Evolutionary conservation across 2,329 filamentous ascomycete genomes (phyloP).

Genomic region (Apiospora arundinis): DNA sequence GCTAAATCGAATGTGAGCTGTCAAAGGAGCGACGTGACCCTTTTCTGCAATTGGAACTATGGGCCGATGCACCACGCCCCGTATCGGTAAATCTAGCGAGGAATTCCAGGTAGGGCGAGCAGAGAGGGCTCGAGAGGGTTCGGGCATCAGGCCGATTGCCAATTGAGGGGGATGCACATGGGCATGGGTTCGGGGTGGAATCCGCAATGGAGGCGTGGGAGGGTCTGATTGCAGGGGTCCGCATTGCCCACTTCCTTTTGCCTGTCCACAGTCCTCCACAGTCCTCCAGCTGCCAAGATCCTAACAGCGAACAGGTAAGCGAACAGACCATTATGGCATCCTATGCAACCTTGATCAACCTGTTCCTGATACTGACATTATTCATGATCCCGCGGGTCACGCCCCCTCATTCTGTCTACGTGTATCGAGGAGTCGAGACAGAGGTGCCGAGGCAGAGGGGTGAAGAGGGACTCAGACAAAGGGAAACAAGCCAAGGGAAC

Average conservation of each 20-base stretch:
- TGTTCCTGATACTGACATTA: background rate
- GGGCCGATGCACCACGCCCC: background rate
- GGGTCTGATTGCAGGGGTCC: background rate
- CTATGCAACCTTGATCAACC: background rate
- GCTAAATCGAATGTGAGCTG: conserved; percentile 10
- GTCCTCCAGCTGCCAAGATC: background rate
- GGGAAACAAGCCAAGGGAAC: background rate
- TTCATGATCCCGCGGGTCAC: background rate
- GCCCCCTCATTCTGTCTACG: background rate
- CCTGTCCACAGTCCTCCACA: background rate
- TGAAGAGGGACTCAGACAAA: background rate
- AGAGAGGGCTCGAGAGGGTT: no score
- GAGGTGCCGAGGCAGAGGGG: background rate
- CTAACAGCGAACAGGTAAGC: background rate
- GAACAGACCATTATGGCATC: background rate
- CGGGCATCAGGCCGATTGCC: background rate
- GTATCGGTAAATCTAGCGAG: no score
- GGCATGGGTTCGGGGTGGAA: background rate
- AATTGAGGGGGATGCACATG: background rate
- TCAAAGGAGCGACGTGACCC: background rate
- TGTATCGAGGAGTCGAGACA: background rate
- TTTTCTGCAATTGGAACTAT: background rate
- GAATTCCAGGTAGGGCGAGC: no score
- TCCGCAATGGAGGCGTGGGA: background rate
- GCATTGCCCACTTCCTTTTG: background rate